Conservation (phyloP, 2,329 filamentous ascomycete species). For the Penicillium decumbens region DNA sequence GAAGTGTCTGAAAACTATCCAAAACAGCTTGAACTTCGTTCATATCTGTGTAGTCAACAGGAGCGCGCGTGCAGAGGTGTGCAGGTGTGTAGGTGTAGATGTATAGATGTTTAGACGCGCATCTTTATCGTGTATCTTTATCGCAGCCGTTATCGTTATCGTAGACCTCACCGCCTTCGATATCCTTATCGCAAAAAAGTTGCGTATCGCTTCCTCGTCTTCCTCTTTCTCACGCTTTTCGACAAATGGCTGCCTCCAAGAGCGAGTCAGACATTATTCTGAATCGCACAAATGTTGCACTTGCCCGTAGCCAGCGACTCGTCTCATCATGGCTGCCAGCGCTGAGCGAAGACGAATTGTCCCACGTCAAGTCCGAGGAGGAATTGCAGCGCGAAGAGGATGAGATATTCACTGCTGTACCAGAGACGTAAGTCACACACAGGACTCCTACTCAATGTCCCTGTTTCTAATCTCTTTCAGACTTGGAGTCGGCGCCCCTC, state of each 20-base stretch:
- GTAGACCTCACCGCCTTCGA: slow-evolving; percentile 11
- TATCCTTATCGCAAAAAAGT: slow-evolving; percentile 16
- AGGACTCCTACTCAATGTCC: not conserved
- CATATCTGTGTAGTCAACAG: not conserved
- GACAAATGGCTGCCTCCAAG: slow-evolving; percentile 32
- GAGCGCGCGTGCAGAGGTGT: too few relatives aligned
- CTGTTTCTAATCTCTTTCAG: slow-evolving; percentile 25
- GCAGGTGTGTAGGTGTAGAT: not conserved
- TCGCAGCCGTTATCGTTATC: not conserved
- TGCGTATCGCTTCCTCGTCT: not conserved
- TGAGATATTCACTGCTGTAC: slow-evolving; percentile 50
- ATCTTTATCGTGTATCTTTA: too few relatives aligned
- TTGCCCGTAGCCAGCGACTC: slow-evolving; percentile 52
- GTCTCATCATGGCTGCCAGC: slow-evolving; percentile 55
- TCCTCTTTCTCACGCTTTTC: not conserved
- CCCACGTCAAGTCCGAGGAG: slow-evolving; percentile 40
- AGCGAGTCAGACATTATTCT: slow-evolving; percentile 52
- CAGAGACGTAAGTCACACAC: slow-evolving; percentile 47
- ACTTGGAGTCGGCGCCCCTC: slow-evolving; percentile 47
- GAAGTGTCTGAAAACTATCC: slow-evolving; percentile 21
- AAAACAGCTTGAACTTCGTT: slow-evolving; percentile 11
- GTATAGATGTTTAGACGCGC: too few relatives aligned
- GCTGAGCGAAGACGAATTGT: slow-evolving; percentile 37
- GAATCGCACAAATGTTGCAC: slow-evolving; percentile 51
- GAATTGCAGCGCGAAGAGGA: slow-evolving; percentile 51